Base-by-base conservation (phyloP, 1,284 basidiomycete species). In the Trichosporon coremiiforme region DNA sequence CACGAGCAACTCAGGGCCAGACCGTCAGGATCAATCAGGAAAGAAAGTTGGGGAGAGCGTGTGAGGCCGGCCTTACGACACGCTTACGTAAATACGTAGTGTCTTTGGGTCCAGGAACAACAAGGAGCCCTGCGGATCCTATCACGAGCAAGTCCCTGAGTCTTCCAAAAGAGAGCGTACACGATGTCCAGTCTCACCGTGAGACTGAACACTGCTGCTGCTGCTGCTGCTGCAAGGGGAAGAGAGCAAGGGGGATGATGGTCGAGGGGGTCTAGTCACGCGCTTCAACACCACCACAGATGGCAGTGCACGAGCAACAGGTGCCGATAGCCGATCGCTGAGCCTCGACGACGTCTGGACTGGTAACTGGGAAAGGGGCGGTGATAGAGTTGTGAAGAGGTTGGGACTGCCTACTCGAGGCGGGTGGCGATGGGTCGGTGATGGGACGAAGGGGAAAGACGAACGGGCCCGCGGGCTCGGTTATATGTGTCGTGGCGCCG, bases 61-160 rank as follows among this genome's bases (percentile, higher is more conserved):
- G 55, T 33, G 31, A 60, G 29, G 57, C 2, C 57, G 57, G 57
- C 57, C 31, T 60, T 31, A 60, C 57, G 57, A 60, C 4, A 60
- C 57, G 31, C 57, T 60, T 60, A 60, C 57, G 57, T 60, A 60
- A 60, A 60, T 33, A 13, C 57, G 57, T 33, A 60, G 57, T 33
- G 57, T 60, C 57, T 55, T 60, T 31, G 57, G 57, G 57, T 60
- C 57, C 57, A 60, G 57, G 57, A 31, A 60, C 57, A 13, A 10
- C 29, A 29, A 33, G 33, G 15, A 15, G 57, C 57, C 57, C 57
- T 60, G 57, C 57, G 57, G 57, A 60, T 60, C 57, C 57, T 60
- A 33, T 60, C 57, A 60, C 57, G 15, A 35, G 8, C 31, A 2
- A 4, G 29, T 31, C 57, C 57, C 57, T 60, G 57, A 60, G 31